Evolutionary conservation across 106 monocot genomes (phyloP), one percentile per base, ranked within the genome.

Genomic region (Dendrobium chrysotoxum): DNA sequence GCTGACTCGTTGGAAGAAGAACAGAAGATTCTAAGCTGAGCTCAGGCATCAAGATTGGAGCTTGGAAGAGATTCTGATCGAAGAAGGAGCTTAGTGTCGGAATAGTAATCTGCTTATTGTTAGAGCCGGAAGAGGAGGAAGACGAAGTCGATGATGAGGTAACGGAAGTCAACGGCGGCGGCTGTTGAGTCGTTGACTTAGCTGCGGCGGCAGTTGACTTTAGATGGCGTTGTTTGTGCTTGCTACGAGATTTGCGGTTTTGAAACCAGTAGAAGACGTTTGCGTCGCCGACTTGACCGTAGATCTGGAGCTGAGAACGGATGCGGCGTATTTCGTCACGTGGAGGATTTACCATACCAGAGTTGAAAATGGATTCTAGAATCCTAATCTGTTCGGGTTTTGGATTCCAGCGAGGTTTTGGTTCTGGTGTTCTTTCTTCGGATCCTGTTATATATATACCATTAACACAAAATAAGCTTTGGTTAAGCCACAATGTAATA

Each of bases 191-290:
- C 1, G 81, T 42, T 17, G 80, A 53, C 9, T 31, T 17, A 7
- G 47, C 39, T 15, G 78, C 17, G 7, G 77, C 25, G 21, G 57
- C 5, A 31, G 67, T 18, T 20, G 86, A 76, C 46, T 85, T 88
- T 79, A 85, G 87, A 53, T 87, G 86, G 82, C 93, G 88, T 72
- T 87, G 90, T 82, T 93, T 93, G 85, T 90, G 86, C 82, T 93
- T 93, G 87, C 88, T 93, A 20, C 93, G 83, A 28, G 93, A 93
- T 81, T 93, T 93, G 30, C 93, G 88, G 82, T 93, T 93, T 79
- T 93, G 93, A 72, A 93, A 97, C 97, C 97, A 97, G 85, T 97
- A 97, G 92, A 97, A 97, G 82, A 97, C 97, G 82, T 97, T 97
- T 84, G 97, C 97, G 77, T 97, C 97, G 77, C 94, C 97, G 65